phyloP scores from a whole-genome alignment of 495 filamentous ascomycete genomes.

The Hypoxylon fuscum region DNA sequence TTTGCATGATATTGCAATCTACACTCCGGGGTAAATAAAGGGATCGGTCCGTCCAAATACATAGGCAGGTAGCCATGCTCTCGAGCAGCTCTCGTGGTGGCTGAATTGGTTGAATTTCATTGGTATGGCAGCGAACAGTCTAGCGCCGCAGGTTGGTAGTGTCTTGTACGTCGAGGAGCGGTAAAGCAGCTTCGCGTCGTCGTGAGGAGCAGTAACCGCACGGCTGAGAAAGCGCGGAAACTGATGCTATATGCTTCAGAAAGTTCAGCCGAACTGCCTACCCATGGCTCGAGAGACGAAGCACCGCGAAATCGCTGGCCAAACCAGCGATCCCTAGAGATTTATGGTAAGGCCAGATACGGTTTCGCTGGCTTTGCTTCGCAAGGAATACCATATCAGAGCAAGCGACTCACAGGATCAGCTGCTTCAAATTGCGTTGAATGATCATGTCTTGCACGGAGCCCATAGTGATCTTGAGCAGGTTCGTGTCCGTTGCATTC shows the following conservation, averaged over 20 bases:
- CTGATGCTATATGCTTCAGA: slow-evolving; percentile 49
- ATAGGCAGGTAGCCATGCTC: slow-evolving; percentile 9
- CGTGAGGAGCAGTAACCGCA: slow-evolving; percentile 26
- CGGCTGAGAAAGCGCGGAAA: slow-evolving; percentile 33
- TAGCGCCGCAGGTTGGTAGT: slow-evolving; percentile 17
- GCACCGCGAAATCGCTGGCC: slow-evolving; percentile 36
- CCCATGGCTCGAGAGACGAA: slow-evolving; percentile 20
- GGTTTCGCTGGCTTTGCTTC: slow-evolving; percentile 31
- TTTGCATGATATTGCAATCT: slow-evolving; percentile 19
- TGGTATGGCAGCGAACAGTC: slow-evolving; percentile 14
- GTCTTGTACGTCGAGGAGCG: slow-evolving; percentile 8
- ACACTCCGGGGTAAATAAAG: slow-evolving; percentile 17
- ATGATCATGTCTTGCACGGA: slow-evolving; percentile 99
- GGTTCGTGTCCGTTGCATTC: slow-evolving; percentile 93
- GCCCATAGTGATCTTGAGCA: slow-evolving; percentile 96
- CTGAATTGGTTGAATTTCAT: slow-evolving; percentile 18
- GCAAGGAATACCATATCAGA: slow-evolving; percentile 27
- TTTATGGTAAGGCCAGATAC: slow-evolving; percentile 37
- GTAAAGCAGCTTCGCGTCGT: slow-evolving; percentile 25
- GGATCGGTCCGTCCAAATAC: slow-evolving; percentile 14
- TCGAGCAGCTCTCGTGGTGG: slow-evolving; percentile 23
- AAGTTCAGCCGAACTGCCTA: slow-evolving; percentile 44
- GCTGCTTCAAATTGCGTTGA: slow-evolving; percentile 92
- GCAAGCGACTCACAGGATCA: slow-evolving; percentile 79
- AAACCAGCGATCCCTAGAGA: slow-evolving; percentile 30